Percentiles rank a stretch among this genome's conserved stretches.
Evolutionary conservation across 2,329 filamentous ascomycete genomes (phyloP).

Genomic region (Pestalotiopsis sp.): DNA sequence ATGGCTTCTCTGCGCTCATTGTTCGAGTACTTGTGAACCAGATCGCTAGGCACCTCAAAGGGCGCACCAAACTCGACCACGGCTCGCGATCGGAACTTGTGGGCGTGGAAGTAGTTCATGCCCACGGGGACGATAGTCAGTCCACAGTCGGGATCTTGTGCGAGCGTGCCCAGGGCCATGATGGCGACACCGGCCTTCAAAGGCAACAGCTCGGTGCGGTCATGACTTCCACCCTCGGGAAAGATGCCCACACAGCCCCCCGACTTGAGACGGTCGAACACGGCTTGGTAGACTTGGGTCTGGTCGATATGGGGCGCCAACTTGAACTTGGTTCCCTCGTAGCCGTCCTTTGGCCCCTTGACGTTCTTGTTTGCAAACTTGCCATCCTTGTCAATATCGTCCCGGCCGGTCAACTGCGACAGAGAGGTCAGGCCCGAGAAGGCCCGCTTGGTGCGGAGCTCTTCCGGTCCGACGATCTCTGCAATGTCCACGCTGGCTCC

Average conservation of each 20-base stretch:
- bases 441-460: conserved; percentile 83
- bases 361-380: conserved; percentile 59
- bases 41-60: conserved; percentile 78
- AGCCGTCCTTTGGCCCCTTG: conserved; percentile 61
- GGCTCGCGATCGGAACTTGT: conserved; percentile 95
- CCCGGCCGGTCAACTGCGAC: conserved; percentile 79
- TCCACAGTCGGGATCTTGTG: conserved; percentile 81
- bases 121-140: conserved; percentile 95
- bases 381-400: conserved; percentile 70
- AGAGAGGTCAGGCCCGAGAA: conserved; percentile 79
- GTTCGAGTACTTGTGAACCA: conserved; percentile 83
- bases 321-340: conserved; percentile 81
- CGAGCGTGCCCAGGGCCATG: conserved; percentile 92
- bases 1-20: conserved; percentile 87
- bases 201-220: conserved; percentile 87
- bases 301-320: conserved; percentile 93
- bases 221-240: conserved; percentile 94
- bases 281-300: conserved; percentile 88
- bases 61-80: conserved; percentile 94
- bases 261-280: conserved; percentile 79
- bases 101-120: conserved; percentile 99
- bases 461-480: conserved; percentile 77
- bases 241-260: conserved; percentile 96
- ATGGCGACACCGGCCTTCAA: conserved; percentile 96
- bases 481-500: conserved; percentile 83